These are phyloP conservation scores for Fusarium sp. DNA, from an alignment of 2,329 filamentous ascomycete species.

Conservation along the genomic window DNA sequence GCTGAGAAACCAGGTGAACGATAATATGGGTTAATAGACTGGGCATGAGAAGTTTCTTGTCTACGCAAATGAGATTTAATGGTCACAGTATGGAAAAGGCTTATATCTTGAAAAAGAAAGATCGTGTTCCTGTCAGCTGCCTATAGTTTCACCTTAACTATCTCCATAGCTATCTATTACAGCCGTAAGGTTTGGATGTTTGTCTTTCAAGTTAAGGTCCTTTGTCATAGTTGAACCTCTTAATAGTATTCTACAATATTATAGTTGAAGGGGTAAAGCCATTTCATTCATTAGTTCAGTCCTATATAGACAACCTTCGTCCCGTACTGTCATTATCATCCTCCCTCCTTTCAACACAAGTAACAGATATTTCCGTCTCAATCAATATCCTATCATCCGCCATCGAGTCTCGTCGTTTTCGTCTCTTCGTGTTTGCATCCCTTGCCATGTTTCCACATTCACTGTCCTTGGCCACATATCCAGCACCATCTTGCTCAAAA, in stretches of 20 bases:
- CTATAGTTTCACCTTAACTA: too few species aligned
- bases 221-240: not conserved
- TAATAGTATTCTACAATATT: accelerated
- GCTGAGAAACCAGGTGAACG: not conserved
- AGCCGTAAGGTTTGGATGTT: too few species aligned
- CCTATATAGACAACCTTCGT: not conserved
- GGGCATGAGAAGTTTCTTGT: accelerated
- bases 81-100: too few species aligned
- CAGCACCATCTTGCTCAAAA: not conserved
- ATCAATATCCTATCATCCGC: not conserved
- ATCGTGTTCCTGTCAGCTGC: accelerated
- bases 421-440: not conserved
- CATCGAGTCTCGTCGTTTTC: not conserved
- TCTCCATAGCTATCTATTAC: too few species aligned
- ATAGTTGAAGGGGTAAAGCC: accelerated
- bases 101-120: accelerated
- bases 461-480: accelerated
- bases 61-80: not conserved
- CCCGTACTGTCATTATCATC: not conserved
- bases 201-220: too few species aligned
- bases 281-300: accelerated
- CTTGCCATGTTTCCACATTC: accelerated
- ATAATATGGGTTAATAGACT: accelerated
- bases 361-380: not conserved
- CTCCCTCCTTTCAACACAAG: constrained; percentile 1